Evolutionary conservation across 305 asterid genomes (phyloP).

Genomic region (Galium porrigens): DNA sequence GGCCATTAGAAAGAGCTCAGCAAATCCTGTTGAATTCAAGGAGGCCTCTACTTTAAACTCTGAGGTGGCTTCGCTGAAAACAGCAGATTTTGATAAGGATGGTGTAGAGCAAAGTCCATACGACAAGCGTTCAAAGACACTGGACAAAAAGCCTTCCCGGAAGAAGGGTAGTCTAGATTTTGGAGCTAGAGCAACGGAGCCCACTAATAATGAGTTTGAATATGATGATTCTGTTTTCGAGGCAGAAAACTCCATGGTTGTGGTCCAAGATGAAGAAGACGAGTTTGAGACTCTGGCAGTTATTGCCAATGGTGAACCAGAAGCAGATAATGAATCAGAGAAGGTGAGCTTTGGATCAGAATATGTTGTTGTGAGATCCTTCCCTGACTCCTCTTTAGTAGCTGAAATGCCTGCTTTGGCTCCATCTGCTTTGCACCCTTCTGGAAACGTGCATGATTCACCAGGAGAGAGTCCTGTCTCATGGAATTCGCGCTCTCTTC

Average conservation of each 20-base stretch:
- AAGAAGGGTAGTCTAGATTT: slow-evolving; percentile 45
- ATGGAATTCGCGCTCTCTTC: slow-evolving; percentile 49
- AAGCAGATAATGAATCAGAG: slow-evolving; percentile 29
- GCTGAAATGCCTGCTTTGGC: slow-evolving; percentile 39
- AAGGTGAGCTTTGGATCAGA: slow-evolving; percentile 50
- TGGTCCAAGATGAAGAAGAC: slow-evolving; percentile 32
- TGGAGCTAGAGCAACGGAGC: slow-evolving; percentile 31
- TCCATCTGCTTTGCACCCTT: slow-evolving; percentile 33
- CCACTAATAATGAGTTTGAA: slow-evolving; percentile 30
- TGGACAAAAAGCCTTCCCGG: slow-evolving; percentile 43
- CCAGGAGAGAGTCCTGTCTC: slow-evolving; percentile 52
- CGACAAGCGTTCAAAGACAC: slow-evolving; percentile 23
- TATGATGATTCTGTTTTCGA: slow-evolving; percentile 32
- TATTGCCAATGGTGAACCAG: slow-evolving; percentile 33
- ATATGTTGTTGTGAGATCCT: slow-evolving; percentile 34
- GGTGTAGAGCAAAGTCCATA: slow-evolving; percentile 15
- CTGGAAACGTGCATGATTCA: slow-evolving; percentile 52
- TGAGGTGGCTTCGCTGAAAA: slow-evolving; percentile 36
- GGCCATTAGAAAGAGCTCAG: slow-evolving; percentile 44
- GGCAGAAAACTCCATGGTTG: slow-evolving; percentile 28
- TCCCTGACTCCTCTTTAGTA: slow-evolving; percentile 49
- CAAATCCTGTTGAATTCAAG: slow-evolving; percentile 32
- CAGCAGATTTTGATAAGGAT: slow-evolving; percentile 38
- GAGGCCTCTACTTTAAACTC: slow-evolving; percentile 32
- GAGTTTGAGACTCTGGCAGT: slow-evolving; percentile 28